A percentile compares a stretch with the other conserved stretches of the same genome.
phyloP scores from a whole-genome alignment of 805 yeast genomes.

The Kluyveromyces nonfermentans region DNA sequence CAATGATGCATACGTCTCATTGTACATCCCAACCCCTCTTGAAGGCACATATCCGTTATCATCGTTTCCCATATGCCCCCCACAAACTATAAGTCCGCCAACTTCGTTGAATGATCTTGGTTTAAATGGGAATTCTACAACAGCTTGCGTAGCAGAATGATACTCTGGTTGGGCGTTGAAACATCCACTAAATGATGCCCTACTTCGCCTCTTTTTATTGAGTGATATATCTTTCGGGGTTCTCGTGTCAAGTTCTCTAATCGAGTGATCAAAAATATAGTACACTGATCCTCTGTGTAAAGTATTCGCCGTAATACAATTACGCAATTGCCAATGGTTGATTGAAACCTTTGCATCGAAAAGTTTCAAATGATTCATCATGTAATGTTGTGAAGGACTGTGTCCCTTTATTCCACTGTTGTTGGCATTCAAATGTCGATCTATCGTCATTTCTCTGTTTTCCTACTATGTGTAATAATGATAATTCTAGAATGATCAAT shows the following conservation, averaged over 20 bases:
- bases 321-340: slow-evolving; percentile 74
- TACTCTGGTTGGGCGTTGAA: neutral
- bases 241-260: slow-evolving; percentile 37
- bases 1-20: slow-evolving; percentile 1
- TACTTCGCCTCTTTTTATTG: slow-evolving; percentile 4
- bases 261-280: slow-evolving; percentile 49
- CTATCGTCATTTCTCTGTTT: slow-evolving; percentile 1
- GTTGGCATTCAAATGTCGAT: neutral
- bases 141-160: slow-evolving; percentile 24
- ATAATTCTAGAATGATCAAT: neutral
- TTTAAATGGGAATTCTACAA: slow-evolving; percentile 47
- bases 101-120: slow-evolving; percentile 63
- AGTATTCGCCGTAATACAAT: slow-evolving; percentile 49
- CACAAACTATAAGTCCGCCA: slow-evolving; percentile 45
- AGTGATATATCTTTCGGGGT: neutral
- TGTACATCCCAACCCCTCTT: neutral
- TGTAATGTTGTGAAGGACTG: slow-evolving; percentile 11
- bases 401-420: neutral
- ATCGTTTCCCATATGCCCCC: slow-evolving; percentile 39
- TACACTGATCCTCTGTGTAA: slow-evolving; percentile 36
- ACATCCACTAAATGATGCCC: neutral
- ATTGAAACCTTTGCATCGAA: slow-evolving; percentile 27
- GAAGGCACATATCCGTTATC: slow-evolving; percentile 19
- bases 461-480: neutral
- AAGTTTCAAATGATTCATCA: slow-evolving; percentile 26